Base-by-base conservation (phyloP, 371 early-diverging fungal genomes). In the Lichtheimia ramosa region DNA sequence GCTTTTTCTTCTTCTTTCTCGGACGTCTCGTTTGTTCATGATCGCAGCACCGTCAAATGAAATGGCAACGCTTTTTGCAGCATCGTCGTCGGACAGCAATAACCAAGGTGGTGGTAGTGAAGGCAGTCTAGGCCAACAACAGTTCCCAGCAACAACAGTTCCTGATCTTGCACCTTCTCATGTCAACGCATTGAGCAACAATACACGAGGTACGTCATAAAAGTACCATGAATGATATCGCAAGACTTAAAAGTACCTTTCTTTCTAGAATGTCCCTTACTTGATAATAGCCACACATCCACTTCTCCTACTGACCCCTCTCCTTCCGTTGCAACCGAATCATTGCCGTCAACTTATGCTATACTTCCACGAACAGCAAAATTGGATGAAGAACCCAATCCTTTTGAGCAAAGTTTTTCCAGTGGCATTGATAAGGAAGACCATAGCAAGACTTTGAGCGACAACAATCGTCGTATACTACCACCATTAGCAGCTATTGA, bases 331-430 rank as follows among this genome's bases (percentile, higher is more conserved):
- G 20, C 39, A 5, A 20, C 53, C 25, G 53, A 53, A 20, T 43
- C 56, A 15, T 39, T 62, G 18, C 62, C 62, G 34, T 56, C 62
- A 13, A 62, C 62, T 1, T 62, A 62, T 56, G 62, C 62, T 4
- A 42, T 56, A 34, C 41, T 62, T 0, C 62, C 62, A 50, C 48
- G 34, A 16, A 50, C 62, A 42, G 56, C 62, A 39, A 92, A 92
- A 57, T 75, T 92, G 50, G 87, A 90, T 65, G 76, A 84, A 62
- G 94, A 94, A 58, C 91, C 91, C 16, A 94, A 94, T 77, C 94
- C 92, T 21, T 94, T 94, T 65, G 94, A 92, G 61, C 84, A 89
- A 63, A 90, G 89, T 61, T 93, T 93, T 64, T 85, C 89, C 5
- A 54, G 59, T 18, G 56, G 20, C 16, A 46, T 46, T 46, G 21